Evolutionary conservation across 805 yeast species (phyloP).

Genomic region (Debaryomyces castellii): DNA sequence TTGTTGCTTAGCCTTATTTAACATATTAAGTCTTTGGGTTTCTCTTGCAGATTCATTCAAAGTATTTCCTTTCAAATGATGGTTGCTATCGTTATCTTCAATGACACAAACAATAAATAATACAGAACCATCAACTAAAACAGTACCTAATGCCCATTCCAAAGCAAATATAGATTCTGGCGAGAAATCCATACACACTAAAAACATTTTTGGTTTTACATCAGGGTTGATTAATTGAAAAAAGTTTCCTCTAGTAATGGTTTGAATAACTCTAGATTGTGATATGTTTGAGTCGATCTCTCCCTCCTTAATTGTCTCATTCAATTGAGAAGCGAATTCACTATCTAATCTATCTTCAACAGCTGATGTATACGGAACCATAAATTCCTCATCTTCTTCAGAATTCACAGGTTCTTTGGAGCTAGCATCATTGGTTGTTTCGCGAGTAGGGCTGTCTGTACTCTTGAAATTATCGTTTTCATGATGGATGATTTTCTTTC

Average conservation of each 20-base stretch:
- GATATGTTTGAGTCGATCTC: slow-evolving; percentile 52
- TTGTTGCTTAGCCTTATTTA: slow-evolving; percentile 43
- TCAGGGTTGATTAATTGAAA: slow-evolving; percentile 49
- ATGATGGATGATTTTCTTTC: slow-evolving; percentile 60
- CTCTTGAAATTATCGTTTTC: slow-evolving; percentile 35
- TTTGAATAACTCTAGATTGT: slow-evolving; percentile 62
- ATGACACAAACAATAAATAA: slow-evolving; percentile 67
- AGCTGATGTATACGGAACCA: slow-evolving; percentile 69
- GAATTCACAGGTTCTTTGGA: slow-evolving; percentile 6
- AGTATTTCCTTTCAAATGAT: slow-evolving; percentile 40
- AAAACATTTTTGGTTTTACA: slow-evolving; percentile 56
- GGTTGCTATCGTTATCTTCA: slow-evolving; percentile 46
- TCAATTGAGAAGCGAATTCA: slow-evolving; percentile 53
- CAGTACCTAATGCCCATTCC: slow-evolving; percentile 86
- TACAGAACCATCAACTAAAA: slow-evolving; percentile 79
- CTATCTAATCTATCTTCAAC: slow-evolving; percentile 63
- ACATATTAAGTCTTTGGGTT: slow-evolving; percentile 35
- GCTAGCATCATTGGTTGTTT: background rate
- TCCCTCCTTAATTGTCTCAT: slow-evolving; percentile 54
- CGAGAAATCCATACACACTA: slow-evolving; percentile 79
- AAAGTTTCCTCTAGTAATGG: slow-evolving; percentile 68
- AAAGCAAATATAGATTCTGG: slow-evolving; percentile 82
- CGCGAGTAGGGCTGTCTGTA: slow-evolving; percentile 8
- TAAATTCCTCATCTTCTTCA: slow-evolving; percentile 24
- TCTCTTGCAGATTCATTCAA: slow-evolving; percentile 37